Evolutionary conservation across 2,329 filamentous ascomycete species (phyloP).

Genomic region (Fusarium dlaminii): DNA sequence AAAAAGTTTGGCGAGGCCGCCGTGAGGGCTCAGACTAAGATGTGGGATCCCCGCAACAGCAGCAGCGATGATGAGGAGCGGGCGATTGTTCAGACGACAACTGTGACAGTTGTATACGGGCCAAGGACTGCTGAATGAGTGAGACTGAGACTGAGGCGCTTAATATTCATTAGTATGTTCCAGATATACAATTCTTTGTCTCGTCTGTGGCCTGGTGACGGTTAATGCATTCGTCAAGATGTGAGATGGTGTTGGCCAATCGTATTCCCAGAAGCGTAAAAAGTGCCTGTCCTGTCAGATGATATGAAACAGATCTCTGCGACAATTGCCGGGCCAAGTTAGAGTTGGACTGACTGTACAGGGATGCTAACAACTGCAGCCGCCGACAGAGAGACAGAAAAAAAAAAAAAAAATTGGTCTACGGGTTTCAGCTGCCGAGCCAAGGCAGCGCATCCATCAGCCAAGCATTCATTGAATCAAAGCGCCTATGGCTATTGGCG

Average conservation of each 20-base stretch:
- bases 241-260: not conserved
- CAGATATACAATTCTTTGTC: not conserved
- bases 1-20: constrained; percentile 30
- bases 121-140: constrained; percentile 14
- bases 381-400: not conserved
- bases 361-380: not conserved
- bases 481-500: not conserved
- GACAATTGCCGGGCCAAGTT: not conserved
- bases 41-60: constrained; percentile 11
- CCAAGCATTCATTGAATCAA: not conserved
- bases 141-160: not conserved
- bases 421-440: constrained; percentile 33
- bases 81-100: constrained; percentile 40
- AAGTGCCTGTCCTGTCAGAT: not conserved
- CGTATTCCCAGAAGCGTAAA: not conserved
- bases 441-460: constrained; percentile 33
- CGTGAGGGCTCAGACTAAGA: constrained; percentile 7
- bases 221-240: not conserved
- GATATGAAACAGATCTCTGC: constrained; percentile 4
- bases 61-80: constrained; percentile 30
- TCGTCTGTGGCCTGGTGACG: not conserved
- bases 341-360: not conserved
- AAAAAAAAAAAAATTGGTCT: not conserved
- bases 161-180: not conserved
- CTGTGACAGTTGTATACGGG: constrained; percentile 39